Percentiles rank a stretch among this genome's conserved stretches.
Conservation (phyloP, 31 red algal genomes). For the Odonthalia washingtoniensis region DNA sequence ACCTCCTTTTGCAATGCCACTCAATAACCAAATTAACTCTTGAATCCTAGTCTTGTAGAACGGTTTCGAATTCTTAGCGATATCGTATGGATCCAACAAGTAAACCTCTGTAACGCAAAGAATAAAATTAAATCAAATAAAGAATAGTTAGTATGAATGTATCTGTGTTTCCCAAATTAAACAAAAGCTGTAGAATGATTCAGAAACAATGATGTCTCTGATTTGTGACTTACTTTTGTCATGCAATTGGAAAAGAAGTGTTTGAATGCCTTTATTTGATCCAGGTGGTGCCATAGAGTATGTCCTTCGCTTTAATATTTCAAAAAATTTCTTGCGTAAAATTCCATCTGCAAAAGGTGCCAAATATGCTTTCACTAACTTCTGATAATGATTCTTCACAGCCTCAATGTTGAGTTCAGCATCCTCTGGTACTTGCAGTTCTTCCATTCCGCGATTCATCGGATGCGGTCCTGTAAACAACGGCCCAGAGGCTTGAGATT, state of each 20-base stretch:
- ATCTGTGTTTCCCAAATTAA: no score
- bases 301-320: slow-evolving; percentile 73
- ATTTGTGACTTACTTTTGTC: slow-evolving; percentile 63
- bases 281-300: slow-evolving; percentile 86
- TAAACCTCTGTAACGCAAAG: slow-evolving; percentile 61
- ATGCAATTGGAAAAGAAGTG: slow-evolving; percentile 89
- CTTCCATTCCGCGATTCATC: slow-evolving; percentile 77
- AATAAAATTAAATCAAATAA: slow-evolving; percentile 20
- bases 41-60: slow-evolving; percentile 89
- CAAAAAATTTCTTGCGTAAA: slow-evolving; percentile 66
- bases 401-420: slow-evolving; percentile 48
- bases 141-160: no score
- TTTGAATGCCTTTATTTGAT: slow-evolving; percentile 93
- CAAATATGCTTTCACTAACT: slow-evolving; percentile 80
- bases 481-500: neutral
- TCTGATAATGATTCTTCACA: slow-evolving; percentile 55
- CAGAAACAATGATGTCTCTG: neutral
- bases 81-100: slow-evolving; percentile 89
- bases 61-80: slow-evolving; percentile 84
- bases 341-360: slow-evolving; percentile 79
- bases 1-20: slow-evolving; percentile 67
- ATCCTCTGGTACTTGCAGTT: slow-evolving; percentile 71
- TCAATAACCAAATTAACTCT: slow-evolving; percentile 85
- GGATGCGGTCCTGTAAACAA: slow-evolving; percentile 59
- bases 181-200: neutral